These are phyloP conservation scores for Histomonas meleagridis DNA, from an alignment of 208 protist genomes.

Conservation along the genomic window DNA sequence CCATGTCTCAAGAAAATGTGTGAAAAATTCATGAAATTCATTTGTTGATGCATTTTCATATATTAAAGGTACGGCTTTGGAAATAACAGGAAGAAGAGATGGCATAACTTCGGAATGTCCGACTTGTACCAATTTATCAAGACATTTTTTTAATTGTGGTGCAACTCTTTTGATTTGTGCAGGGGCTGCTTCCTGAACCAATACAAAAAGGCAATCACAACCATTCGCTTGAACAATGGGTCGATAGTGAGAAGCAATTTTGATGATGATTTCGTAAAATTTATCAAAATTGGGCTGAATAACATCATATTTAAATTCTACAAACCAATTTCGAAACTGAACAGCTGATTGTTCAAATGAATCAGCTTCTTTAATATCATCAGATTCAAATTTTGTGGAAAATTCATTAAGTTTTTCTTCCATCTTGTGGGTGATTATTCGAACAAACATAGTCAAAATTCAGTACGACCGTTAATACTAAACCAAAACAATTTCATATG, in stretches of 20 bases:
- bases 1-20: conserved; percentile 22
- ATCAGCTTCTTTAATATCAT: conserved; percentile 17
- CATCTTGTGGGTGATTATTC: too few relatives aligned
- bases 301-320: neutral
- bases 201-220: conserved; percentile 3
- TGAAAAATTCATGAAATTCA: conserved; percentile 14
- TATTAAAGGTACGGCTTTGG: neutral
- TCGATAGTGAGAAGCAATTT: neutral
- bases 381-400: neutral
- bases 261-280: neutral
- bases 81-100: neutral
- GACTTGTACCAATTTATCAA: neutral
- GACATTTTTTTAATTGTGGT: neutral
- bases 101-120: conserved; percentile 6
- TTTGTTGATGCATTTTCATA: neutral
- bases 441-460: too few relatives aligned
- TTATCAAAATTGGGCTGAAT: conserved; percentile 10
- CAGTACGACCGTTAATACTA: too few relatives aligned
- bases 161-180: neutral
- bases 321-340: conserved; percentile 4
- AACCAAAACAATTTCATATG: too few relatives aligned
- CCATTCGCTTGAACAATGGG: neutral
- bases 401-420: neutral
- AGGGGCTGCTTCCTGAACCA: neutral
- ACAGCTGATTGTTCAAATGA: neutral